Base-by-base conservation (phyloP, 2,329 filamentous ascomycete genomes). In the Aspergillus neoniger region DNA sequence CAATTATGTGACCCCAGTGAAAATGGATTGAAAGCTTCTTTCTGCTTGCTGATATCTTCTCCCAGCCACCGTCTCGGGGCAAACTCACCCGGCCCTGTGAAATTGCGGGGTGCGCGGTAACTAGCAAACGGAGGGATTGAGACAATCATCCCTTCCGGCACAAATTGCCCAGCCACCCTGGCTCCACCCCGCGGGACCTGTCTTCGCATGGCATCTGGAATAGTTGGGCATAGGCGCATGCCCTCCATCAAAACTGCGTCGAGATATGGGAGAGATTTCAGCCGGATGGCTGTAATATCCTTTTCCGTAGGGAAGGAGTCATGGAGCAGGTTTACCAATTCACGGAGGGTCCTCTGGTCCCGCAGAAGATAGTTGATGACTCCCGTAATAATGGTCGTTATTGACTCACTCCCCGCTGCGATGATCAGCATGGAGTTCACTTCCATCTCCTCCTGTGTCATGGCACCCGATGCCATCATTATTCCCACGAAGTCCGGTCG, bases 1-100 rank as follows among this genome's bases (percentile, higher is more conserved):
- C 64, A 66, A 44, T 61, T 55, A 1, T 56, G 58, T 8, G 58
- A 25, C 1, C 64, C 64, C 3, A 61, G 28, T 9, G 54, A 59
- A 55, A 66, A 66, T 5, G 63, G 60, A 44, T 61, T 57, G 19
- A 58, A 61, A 1, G 48, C 62, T 8, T 28, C 23, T 9, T 47
- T 55, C 7, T 36, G 32, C 32, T 36, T 36, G 5, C 12, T 36
- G 2, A 32, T 6, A 15, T 43, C 38, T 0, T 49, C 57, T 1
- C 17, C 32, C 9, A 63, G 49, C 62, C 62, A 66, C 5, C 64
- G 50, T 38, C 59, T 58, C 0, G 62, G 62, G 1, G 50, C 32
- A 47, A 64, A 66, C 12, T 53, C 28, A 1, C 54, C 14, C 4
- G 60, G 52, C 15, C 48, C 9, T 0, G n/a, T n/a, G 36, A 63